A percentile compares a stretch with the other conserved stretches of the same genome.
Evolutionary conservation across 2,329 filamentous ascomycete genomes (phyloP).

Genomic region (Xylaria sp.): DNA sequence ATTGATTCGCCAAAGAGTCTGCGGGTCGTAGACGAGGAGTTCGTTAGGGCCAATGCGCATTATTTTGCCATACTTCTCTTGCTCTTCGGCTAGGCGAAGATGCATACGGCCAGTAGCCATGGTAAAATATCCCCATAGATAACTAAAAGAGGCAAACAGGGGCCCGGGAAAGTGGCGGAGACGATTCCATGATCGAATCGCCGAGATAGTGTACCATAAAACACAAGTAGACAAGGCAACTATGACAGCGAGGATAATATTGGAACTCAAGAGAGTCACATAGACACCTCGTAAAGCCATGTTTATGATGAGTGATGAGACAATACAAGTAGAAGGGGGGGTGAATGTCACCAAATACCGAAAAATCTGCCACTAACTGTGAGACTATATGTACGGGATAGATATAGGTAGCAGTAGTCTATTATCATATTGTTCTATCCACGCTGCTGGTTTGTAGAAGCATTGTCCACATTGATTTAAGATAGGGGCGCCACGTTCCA

Average conservation of each 20-base stretch:
- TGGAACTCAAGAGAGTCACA: not conserved
- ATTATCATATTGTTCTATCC: not conserved
- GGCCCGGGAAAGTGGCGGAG: constrained; percentile 48
- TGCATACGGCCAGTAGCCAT: constrained; percentile 41
- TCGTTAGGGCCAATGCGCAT: constrained; percentile 48
- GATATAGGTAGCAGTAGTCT: not conserved
- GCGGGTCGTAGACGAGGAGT: constrained; percentile 44
- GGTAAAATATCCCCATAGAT: constrained; percentile 44
- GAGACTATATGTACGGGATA: not conserved
- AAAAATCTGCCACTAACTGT: not conserved
- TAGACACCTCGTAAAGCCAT: constrained; percentile 17
- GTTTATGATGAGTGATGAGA: not conserved
- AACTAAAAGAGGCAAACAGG: constrained; percentile 43
- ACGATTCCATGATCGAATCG: constrained; percentile 41
- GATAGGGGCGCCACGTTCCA: constrained; percentile 3
- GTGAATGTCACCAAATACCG: not conserved
- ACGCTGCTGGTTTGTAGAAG: not conserved
- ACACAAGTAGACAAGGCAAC: constrained; percentile 20
- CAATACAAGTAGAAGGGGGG: not conserved
- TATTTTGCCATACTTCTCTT: constrained; percentile 46
- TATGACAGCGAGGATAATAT: constrained; percentile 1
- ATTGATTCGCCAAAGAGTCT: constrained; percentile 46
- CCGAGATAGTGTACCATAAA: constrained; percentile 36
- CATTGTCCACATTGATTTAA: not conserved
- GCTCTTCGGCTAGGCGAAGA: constrained; percentile 36